Percentiles rank a stretch among this genome's conserved stretches.
phyloP scores from a whole-genome alignment of 192 early-diverging fungal genomes.

The Umbelopsis sp. region DNA sequence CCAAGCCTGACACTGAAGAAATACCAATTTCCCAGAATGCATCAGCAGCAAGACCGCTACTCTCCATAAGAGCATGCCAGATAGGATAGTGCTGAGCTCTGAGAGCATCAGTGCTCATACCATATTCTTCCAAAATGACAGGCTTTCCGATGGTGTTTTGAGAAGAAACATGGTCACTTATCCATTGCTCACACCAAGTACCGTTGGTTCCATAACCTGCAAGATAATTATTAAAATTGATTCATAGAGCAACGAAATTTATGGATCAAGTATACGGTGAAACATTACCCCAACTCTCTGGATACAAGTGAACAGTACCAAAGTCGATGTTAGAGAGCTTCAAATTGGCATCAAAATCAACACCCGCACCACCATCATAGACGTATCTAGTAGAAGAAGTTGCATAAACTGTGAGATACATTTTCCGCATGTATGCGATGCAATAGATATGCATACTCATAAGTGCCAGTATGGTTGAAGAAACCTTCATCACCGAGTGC shows the following conservation, averaged over 20 bases:
- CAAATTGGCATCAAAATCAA: constrained; percentile 35
- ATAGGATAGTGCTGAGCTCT: neutral
- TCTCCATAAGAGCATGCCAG: neutral
- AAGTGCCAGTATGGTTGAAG: constrained; percentile 18
- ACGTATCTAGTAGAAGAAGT: constrained; percentile 10
- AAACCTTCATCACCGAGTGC: constrained; percentile 47
- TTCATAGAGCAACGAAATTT: neutral
- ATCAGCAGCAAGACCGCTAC: neutral
- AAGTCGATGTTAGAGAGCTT: constrained; percentile 33
- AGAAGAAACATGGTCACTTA: constrained; percentile 30
- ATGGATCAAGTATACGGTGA: constrained; percentile 2
- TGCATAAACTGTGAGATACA: too few relatives aligned
- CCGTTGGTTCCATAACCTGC: constrained; percentile 12
- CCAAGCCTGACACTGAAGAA: neutral
- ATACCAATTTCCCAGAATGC: neutral
- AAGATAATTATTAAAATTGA: neutral
- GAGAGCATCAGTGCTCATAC: constrained; percentile 18
- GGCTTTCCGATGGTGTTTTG: constrained; percentile 38
- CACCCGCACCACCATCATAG: constrained; percentile 28
- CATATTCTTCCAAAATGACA: constrained; percentile 35
- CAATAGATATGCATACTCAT: neutral
- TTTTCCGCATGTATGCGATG: too few relatives aligned
- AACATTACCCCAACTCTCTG: constrained; percentile 27
- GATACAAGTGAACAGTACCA: constrained; percentile 38
- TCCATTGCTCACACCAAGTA: constrained; percentile 26